These are phyloP conservation scores for Aspergillus flavus DNA, from an alignment of 2,329 filamentous ascomycete species.

Conservation along the genomic window DNA sequence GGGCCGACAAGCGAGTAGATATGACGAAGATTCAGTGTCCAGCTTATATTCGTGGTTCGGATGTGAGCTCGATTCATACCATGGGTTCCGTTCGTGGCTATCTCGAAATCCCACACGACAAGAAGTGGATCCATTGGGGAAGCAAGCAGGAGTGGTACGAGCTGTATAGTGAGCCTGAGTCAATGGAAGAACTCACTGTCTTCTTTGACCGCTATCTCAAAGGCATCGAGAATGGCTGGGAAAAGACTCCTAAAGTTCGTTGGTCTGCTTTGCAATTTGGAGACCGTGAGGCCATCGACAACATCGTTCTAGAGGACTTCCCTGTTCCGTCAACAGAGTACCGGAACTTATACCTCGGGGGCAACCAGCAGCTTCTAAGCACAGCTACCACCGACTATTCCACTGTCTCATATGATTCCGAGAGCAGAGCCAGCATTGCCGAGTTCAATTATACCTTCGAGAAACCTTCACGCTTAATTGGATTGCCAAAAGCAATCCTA, in stretches of 20 bases:
- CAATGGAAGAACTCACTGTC: conserved; percentile 40
- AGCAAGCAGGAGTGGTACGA: conserved; percentile 52
- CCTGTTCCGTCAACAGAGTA: conserved; percentile 40
- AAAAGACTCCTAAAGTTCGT: conserved; percentile 50
- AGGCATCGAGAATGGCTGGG: conserved; percentile 49
- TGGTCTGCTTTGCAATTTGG: conserved; percentile 46
- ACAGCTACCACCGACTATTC: neutral
- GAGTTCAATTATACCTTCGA: conserved; percentile 47
- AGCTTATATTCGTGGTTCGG: conserved; percentile 39
- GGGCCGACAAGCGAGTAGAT: conserved; percentile 43
- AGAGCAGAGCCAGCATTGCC: conserved; percentile 21
- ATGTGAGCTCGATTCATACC: conserved; percentile 37
- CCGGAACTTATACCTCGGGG: conserved; percentile 33
- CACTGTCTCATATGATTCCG: conserved; percentile 36
- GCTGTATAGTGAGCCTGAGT: conserved; percentile 39
- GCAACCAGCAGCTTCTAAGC: neutral
- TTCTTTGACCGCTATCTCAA: conserved; percentile 55
- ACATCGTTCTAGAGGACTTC: conserved; percentile 38
- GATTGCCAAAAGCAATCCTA: conserved; percentile 50
- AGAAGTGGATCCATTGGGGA: conserved; percentile 51
- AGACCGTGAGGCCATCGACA: conserved; percentile 28
- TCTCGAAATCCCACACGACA: conserved; percentile 37
- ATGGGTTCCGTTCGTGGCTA: conserved; percentile 43
- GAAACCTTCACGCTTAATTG: conserved; percentile 45
- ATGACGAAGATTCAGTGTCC: conserved; percentile 40